These are phyloP conservation scores for Coemansia sp. DNA, from an alignment of 192 early-diverging fungal species.

Conservation along the genomic window DNA sequence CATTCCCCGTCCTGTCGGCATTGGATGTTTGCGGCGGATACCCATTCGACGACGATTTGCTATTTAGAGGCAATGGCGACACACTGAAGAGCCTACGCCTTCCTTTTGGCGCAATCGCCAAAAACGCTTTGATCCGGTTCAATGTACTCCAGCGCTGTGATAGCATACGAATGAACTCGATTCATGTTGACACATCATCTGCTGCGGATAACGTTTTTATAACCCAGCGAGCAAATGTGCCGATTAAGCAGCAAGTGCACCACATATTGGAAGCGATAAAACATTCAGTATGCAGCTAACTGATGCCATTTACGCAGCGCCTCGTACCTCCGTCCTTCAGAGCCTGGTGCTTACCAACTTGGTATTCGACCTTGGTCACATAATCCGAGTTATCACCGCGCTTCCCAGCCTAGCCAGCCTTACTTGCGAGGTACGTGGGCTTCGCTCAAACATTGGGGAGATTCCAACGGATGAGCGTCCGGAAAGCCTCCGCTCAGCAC, in stretches of 20 bases:
- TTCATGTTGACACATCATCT: not conserved
- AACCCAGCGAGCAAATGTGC: not conserved
- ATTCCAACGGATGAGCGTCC: not conserved
- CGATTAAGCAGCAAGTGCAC: slow-evolving; percentile 1
- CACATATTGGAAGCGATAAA: not conserved
- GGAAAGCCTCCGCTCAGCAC: not conserved
- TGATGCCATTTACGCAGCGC: not conserved
- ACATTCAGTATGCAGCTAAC: not conserved
- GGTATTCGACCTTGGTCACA: slow-evolving; percentile 1
- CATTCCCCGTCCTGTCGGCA: not conserved
- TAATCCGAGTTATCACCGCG: not conserved
- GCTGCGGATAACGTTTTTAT: not conserved
- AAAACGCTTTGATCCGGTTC: not conserved
- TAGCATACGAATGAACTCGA: not conserved
- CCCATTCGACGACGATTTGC: slow-evolving; percentile 1
- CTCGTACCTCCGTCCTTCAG: not conserved
- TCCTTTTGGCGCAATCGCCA: not conserved
- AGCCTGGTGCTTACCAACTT: not conserved
- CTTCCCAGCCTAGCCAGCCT: slow-evolving; percentile 6
- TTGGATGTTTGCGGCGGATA: not conserved
- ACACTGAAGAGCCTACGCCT: not conserved
- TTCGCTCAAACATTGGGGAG: not conserved
- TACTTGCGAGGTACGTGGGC: not conserved
- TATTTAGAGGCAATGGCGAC: not conserved
- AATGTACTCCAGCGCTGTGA: not conserved